A percentile compares a stretch with the other conserved stretches of the same genome.
Conservation (phyloP, 495 filamentous ascomycete genomes). For the Penicilliopsis zonata region DNA sequence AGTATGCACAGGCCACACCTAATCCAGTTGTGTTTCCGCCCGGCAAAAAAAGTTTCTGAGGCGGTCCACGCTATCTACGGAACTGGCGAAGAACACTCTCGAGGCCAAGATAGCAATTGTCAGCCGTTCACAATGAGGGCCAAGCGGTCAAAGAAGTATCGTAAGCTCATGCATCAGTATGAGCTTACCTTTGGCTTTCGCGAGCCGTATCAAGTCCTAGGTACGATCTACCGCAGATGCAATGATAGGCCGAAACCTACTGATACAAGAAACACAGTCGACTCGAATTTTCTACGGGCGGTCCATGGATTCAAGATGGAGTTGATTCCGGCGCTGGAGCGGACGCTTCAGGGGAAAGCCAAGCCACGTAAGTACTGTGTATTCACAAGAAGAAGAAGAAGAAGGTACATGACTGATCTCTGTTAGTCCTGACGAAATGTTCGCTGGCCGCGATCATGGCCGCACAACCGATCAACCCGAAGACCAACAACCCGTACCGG, state of each 20-base stretch:
- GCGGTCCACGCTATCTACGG: too few species aligned
- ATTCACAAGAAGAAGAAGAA: constrained; percentile 5
- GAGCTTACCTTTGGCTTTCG: constrained; percentile 73
- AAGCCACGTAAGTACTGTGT: constrained; percentile 57
- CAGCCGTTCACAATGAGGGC: constrained; percentile 63
- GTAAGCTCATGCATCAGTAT: constrained; percentile 93
- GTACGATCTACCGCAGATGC: constrained; percentile 30
- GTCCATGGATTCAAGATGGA: constrained; percentile 72
- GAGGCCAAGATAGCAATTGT: constrained; percentile 8
- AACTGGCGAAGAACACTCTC: too few species aligned
- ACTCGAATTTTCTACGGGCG: constrained; percentile 68
- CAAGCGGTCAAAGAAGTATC: constrained; percentile 89
- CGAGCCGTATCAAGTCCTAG: constrained; percentile 84
- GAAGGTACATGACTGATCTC: neutral
- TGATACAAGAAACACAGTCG: constrained; percentile 32
- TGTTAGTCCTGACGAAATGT: constrained; percentile 49
- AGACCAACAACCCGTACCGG: constrained; percentile 29
- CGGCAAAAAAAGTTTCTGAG: constrained; percentile 32
- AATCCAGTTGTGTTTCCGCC: constrained; percentile 16
- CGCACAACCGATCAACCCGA: constrained; percentile 31
- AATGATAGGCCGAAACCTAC: too few species aligned
- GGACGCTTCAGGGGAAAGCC: constrained; percentile 64
- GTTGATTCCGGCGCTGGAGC: constrained; percentile 54
- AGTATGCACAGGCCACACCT: constrained; percentile 18
- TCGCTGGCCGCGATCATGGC: constrained; percentile 36